These are phyloP conservation scores for Dendryphion nanum DNA, from an alignment of 2,329 filamentous ascomycete species.

Conservation along the genomic window DNA sequence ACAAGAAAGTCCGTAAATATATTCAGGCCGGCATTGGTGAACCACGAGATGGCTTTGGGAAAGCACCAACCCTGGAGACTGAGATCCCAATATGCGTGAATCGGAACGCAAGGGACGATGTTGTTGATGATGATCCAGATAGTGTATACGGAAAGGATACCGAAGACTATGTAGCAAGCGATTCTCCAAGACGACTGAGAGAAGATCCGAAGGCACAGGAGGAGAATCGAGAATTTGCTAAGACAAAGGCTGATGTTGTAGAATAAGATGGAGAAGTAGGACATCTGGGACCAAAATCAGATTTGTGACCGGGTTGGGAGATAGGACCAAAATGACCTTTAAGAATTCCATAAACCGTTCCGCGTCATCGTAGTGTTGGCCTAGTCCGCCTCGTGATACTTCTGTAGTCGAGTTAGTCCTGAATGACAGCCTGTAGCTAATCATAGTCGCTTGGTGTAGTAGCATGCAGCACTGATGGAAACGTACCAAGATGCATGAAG, in stretches of 20 bases:
- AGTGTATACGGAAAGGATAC: constrained; percentile 4
- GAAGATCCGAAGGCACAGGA: constrained; percentile 8
- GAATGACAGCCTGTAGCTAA: no score
- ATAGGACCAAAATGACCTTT: constrained; percentile 1
- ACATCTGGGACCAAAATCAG: background rate
- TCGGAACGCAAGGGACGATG: constrained; percentile 5
- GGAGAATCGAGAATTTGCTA: constrained; percentile 8
- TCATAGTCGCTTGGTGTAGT: no score
- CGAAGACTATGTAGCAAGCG: constrained; percentile 5
- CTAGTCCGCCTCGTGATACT: constrained; percentile 1
- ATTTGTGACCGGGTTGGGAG: background rate
- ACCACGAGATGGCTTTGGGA: constrained; percentile 4
- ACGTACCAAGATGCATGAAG: constrained; percentile 2
- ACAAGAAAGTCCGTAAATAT: constrained; percentile 36
- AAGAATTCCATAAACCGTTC: constrained; percentile 1
- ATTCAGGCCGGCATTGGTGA: constrained; percentile 25
- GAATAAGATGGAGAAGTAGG: constrained; percentile 7
- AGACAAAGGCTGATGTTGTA: constrained; percentile 8
- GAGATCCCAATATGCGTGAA: constrained; percentile 5
- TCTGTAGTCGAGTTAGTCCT: background rate
- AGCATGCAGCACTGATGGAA: no score
- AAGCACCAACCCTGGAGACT: constrained; percentile 7
- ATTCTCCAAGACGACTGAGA: background rate
- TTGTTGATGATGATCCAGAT: constrained; percentile 2
- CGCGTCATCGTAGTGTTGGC: background rate